Percentiles rank a stretch among this genome's conserved stretches.
phyloP scores from a whole-genome alignment of 768 basidiomycete species.

The Pleurotus salmoneostramineus region DNA sequence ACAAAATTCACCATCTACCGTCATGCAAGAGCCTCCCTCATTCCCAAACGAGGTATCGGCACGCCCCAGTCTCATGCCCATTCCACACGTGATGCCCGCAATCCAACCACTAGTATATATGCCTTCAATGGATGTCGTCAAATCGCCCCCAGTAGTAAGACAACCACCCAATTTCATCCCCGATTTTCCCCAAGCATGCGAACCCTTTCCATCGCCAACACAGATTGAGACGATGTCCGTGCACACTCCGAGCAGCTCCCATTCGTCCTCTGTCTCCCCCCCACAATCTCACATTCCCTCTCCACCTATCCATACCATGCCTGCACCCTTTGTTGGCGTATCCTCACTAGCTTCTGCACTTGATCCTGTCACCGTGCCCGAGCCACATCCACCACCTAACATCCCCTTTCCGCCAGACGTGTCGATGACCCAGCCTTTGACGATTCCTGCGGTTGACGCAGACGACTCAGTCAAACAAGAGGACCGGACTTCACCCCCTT shows the following conservation, averaged over 20 bases:
- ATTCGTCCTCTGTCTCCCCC: constrained; percentile 28
- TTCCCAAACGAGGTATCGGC: constrained; percentile 28
- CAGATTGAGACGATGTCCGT: constrained; percentile 31
- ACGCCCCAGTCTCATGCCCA: constrained; percentile 16
- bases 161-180: constrained; percentile 34
- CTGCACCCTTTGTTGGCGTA: constrained; percentile 34
- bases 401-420: constrained; percentile 22
- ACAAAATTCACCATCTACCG: constrained; percentile 25
- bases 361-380: constrained; percentile 28
- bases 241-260: constrained; percentile 32
- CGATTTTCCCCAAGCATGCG: constrained; percentile 29
- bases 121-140: constrained; percentile 28
- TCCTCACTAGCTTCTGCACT: constrained; percentile 45
- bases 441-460: constrained; percentile 12
- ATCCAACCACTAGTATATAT: constrained; percentile 30
- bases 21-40: constrained; percentile 14
- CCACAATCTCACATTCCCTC: constrained; percentile 33
- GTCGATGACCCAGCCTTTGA: constrained; percentile 7
- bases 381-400: constrained; percentile 23
- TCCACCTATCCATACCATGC: constrained; percentile 31
- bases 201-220: constrained; percentile 28
- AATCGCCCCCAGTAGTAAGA: constrained; percentile 18
- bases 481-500: constrained; percentile 1
- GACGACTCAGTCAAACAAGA: constrained; percentile 7
- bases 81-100: constrained; percentile 34